phyloP scores from a whole-genome alignment of 352 stramenopile genomes.

The Phytophthora rubi region DNA sequence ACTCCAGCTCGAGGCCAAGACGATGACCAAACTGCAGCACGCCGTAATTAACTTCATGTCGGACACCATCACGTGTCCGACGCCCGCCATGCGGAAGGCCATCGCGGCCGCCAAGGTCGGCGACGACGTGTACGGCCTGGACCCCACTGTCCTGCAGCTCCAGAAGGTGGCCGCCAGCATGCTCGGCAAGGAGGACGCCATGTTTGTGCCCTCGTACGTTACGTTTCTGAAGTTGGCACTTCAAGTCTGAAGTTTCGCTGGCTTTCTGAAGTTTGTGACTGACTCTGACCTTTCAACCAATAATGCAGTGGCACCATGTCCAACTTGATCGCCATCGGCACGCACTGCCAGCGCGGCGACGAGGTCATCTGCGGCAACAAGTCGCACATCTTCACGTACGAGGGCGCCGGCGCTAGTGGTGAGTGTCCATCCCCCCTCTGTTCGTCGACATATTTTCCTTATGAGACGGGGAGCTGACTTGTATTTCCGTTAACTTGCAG shows the following conservation, averaged over 20 bases:
- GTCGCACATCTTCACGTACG: constrained; percentile 97
- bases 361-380: constrained; percentile 96
- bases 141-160: constrained; percentile 95
- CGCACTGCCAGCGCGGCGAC: constrained; percentile 92
- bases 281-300: constrained; percentile 5
- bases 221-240: constrained; percentile 22
- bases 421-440: constrained; percentile 5
- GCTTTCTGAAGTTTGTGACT: constrained; percentile 16
- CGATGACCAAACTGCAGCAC: constrained; percentile 33
- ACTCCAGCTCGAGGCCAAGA: constrained; percentile 17
- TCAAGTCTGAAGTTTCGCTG: background rate
- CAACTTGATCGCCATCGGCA: constrained; percentile 95
- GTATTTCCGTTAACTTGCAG: constrained; percentile 31
- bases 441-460: background rate
- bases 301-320: constrained; percentile 94
- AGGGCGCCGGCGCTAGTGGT: constrained; percentile 91
- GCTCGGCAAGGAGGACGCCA: constrained; percentile 94
- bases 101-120: constrained; percentile 83
- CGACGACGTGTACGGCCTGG: constrained; percentile 82
- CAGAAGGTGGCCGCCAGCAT: constrained; percentile 91
- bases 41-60: constrained; percentile 92
- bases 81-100: constrained; percentile 89
- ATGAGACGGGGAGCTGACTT: constrained; percentile 10
- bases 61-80: constrained; percentile 97
- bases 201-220: constrained; percentile 95